Evolutionary conservation across 2,329 filamentous ascomycete species (phyloP), one percentile per base, ranked within the genome.

Genomic region (Penicillium carneum): DNA sequence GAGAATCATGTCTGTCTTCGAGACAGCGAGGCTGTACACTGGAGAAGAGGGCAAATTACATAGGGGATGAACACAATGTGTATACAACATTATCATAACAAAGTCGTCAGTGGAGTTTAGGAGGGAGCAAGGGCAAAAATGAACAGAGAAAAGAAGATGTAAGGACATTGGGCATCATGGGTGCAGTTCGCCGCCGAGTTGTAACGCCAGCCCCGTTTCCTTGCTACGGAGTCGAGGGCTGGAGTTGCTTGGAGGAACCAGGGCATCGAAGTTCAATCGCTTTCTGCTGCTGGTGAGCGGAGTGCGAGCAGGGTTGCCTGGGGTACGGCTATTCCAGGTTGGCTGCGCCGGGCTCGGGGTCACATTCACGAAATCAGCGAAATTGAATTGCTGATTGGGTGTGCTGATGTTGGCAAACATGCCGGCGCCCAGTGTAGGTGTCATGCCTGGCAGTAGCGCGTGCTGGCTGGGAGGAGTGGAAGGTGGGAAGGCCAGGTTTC

Each of bases 361-460:
- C 76, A 98, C 94, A 79, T 98, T 97, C 74, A 98, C 90, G 79
- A 97, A 99, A 75, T 99, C 95, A 54, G 93, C 88, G 80, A 98
- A 96, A 80, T 98, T 96, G 78, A 98, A 96, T 51, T 84, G 86
- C 73, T 93, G 90, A 16, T 89, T 89, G 0, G 94, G 94, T 0
- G 94, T 98, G 65, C 87, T 88, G 53, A 88, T 84, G 50, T 84
- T 84, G 46, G 88, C 87, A 89, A 96, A 59, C 88, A 96, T 23
- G 88, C 93, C 64, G 91, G 82, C 54, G 91, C 82, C 67, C 83
- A 86, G 82, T 12, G 86, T 87, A 2, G 78, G 76, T 33, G 84
- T 83, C 57, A 87, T 77, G 57, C 84, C 81, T 51, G 82, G 80
- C 46, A 84, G 75, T 29, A 74, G 72, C 16, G 77, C 76, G 67